These are phyloP conservation scores for Cerrena zonata DNA, from an alignment of 1,284 basidiomycete genomes.

Conservation along the genomic window DNA sequence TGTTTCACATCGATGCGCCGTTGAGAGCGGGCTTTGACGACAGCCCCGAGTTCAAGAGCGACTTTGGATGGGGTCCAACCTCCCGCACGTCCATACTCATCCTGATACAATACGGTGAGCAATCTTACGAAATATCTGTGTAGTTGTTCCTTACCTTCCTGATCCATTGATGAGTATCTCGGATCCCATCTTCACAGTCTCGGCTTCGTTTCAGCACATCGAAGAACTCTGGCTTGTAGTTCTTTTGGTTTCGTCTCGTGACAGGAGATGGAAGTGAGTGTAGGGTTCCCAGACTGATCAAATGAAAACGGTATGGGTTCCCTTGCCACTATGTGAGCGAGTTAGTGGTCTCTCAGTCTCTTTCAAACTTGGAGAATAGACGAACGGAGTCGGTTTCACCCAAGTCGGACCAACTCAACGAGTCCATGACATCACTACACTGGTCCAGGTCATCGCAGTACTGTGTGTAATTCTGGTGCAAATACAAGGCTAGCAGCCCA, in stretches of 20 bases:
- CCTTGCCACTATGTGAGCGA: slow-evolving; percentile 54
- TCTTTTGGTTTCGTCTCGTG: slow-evolving; percentile 67
- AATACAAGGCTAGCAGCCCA: slow-evolving; percentile 81
- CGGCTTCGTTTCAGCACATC: slow-evolving; percentile 48
- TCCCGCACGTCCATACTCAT: slow-evolving; percentile 26
- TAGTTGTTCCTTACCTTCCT: slow-evolving; percentile 21
- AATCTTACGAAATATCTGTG: slow-evolving; percentile 9
- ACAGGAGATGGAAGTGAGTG: slow-evolving; percentile 86
- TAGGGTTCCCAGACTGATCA: slow-evolving; percentile 71
- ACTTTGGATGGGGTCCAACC: slow-evolving; percentile 51
- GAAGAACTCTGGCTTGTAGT: slow-evolving; percentile 74
- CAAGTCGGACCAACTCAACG: slow-evolving; percentile 76
- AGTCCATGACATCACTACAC: slow-evolving; percentile 66
- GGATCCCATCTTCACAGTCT: slow-evolving; percentile 52
- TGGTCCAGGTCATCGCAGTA: slow-evolving; percentile 81
- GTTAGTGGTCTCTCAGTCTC: background rate
- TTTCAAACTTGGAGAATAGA: slow-evolving; percentile 3
- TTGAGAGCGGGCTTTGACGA: slow-evolving; percentile 44
- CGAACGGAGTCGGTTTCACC: slow-evolving; percentile 62
- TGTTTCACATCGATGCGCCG: background rate
- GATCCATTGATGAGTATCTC: slow-evolving; percentile 56
- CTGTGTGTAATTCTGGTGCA: slow-evolving; percentile 88
- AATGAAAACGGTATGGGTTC: slow-evolving; percentile 81
- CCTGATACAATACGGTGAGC: slow-evolving; percentile 15
- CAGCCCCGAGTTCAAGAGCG: slow-evolving; percentile 54